phyloP scores from a whole-genome alignment of 345 rosid species.

The Hibiscus tridactylites region DNA sequence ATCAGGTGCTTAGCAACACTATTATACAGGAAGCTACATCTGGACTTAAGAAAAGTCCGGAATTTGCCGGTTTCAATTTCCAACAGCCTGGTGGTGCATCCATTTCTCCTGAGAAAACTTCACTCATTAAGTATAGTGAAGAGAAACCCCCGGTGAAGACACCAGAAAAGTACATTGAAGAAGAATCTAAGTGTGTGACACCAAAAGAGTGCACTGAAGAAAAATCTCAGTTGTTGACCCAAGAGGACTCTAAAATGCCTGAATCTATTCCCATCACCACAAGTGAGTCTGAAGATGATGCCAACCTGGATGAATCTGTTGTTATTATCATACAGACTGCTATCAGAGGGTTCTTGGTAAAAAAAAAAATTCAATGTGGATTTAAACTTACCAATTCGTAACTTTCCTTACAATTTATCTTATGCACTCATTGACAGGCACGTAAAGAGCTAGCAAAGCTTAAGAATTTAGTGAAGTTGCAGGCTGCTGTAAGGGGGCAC shows the following conservation, averaged over 20 bases:
- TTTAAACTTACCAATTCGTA: neutral
- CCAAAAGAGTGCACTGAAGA: neutral
- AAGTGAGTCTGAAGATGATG: conserved; percentile 22
- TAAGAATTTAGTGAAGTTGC: conserved; percentile 70
- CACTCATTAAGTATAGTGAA: conserved; percentile 23
- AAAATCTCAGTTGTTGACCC: conserved; percentile 3
- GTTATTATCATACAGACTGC: conserved; percentile 48
- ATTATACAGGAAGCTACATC: conserved; percentile 37
- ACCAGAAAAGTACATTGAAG: neutral
- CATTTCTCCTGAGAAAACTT: conserved; percentile 26
- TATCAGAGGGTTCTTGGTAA: conserved; percentile 54
- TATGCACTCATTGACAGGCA: conserved; percentile 37
- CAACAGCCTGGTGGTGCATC: conserved; percentile 21
- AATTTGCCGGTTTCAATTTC: conserved; percentile 26
- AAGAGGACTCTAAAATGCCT: conserved; percentile 20
- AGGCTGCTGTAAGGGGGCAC: conserved; percentile 91
- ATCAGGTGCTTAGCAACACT: conserved; percentile 56
- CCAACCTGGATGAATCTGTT: conserved; percentile 34
- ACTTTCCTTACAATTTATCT: neutral
- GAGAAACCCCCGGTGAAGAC: conserved; percentile 33
- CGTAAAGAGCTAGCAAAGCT: conserved; percentile 52
- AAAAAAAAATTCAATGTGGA: too few species aligned
- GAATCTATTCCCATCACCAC: conserved; percentile 18
- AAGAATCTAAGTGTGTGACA: conserved; percentile 10
- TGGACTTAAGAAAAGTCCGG: conserved; percentile 33